Base-by-base conservation (phyloP, 2,329 filamentous ascomycete species). In the Penicillium griseofulvum region DNA sequence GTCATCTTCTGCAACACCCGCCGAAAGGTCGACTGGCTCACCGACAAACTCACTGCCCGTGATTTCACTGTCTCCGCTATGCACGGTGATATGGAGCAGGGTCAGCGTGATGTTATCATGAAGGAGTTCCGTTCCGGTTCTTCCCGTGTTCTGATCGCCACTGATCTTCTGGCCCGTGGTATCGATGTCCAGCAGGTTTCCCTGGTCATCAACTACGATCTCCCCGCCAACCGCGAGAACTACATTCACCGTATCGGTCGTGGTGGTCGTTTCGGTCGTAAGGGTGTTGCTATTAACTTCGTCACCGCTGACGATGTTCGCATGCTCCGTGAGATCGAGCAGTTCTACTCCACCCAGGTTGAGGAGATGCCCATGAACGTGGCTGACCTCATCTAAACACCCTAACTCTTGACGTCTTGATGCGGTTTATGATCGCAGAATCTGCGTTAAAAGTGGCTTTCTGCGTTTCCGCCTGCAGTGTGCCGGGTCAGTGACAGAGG, bases 1-100 rank as follows among this genome's bases (percentile, higher is more conserved):
- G 94, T 99, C 74, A 99, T 99, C 74, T 99, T 99, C 83, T 99
- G 94, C 83, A 99, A 99, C 78, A 99, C 94, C 7, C 88, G 94
- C 64, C 87, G 94, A 75, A 99, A 99, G 89, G 94, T 99, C 50
- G 94, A 99, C 75, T 99, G 94, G 94, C 80, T 99, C 57, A 97
- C 94, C 5, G 94, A 99, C 79, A 99, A 99, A 83, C 96, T 99
- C 90, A 89, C 91, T 61, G 94, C 97, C 74, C 91, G 91, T 68
- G 97, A 99, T 79, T 99, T 99, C 75, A 99, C 94, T 0, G 94
- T 99, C 64, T 95, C 90, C 67, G 93, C 90, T 67, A 99, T 99
- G 94, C 94, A 99, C 73, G 94, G 94, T 64, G 94, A 99, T 69
- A 99, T 99, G 94, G 91, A 92, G 24, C 94, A 99, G 75, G 94